Evolutionary conservation across 371 early-diverging fungal genomes (phyloP), one percentile per base, ranked within the genome.

Genomic region (Syncephalastrum racemosum): DNA sequence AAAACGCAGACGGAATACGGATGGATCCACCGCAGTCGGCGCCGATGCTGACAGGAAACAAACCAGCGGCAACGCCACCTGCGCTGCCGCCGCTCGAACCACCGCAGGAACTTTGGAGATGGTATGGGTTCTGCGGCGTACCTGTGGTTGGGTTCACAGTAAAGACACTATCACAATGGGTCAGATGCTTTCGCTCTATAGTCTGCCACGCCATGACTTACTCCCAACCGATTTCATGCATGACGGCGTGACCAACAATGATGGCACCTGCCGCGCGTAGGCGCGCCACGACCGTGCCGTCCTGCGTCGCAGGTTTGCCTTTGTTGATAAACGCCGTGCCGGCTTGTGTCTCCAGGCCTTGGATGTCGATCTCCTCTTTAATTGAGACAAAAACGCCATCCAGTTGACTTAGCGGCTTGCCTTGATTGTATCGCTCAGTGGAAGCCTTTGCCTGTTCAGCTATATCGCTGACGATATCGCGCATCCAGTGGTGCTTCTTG

Each of bases 1-100:
- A 86, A 56, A 83, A 85, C 1, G 88, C 54, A 0, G 88, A 69
- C 4, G 92, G 92, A 55, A 89, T 80, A 39, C 72, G 55, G 19
- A 90, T 70, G 3, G 86, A 85, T 20, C 92, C 92, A 46, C 92
- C 92, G 10, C 88, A 88, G 73, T 91, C 92, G 18, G 81, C 68
- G 7, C 92, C 92, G 50, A 91, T 77, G 39, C 82, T 82, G 42
- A 90, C 75, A 25, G 89, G 89, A 47, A 77, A 76, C 18, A 88
- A 63, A 10, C 89, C 88, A 19, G 81, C 68, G 4, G 76, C 83
- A 15, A 91, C 89, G 25, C 73, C 68, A 1, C 78, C 84, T 4
- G 75, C 85, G 24, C 75, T 73, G 2, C 90, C 92, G 43, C 90
- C 88, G 39, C 82, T 81, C 31, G 86, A 85, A 1, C 92, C 92